Conservation (phyloP, 139 green algal genomes). For the Auxenochlorella pyrenoidosa region DNA sequence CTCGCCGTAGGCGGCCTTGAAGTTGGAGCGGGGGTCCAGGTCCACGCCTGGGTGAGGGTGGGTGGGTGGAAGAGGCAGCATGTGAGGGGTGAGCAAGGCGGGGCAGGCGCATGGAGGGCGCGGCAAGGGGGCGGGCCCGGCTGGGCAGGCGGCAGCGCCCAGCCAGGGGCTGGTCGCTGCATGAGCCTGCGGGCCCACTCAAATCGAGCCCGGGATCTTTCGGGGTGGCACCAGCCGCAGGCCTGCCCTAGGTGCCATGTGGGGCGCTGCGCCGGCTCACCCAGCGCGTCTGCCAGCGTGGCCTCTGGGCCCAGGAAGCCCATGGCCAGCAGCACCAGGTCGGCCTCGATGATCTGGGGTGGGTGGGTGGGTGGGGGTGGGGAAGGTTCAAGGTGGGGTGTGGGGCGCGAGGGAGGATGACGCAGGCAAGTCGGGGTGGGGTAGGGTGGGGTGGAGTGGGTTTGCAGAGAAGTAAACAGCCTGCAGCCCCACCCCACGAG, state of each 20-base stretch:
- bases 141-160: background rate
- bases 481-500: too few relatives aligned
- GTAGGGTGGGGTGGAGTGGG: too few relatives aligned
- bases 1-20: constrained; percentile 92
- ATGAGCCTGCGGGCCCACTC: too few relatives aligned
- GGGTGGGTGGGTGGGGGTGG: background rate
- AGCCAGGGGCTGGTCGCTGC: too few relatives aligned
- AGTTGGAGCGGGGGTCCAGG: constrained; percentile 92
- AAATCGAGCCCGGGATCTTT: too few relatives aligned
- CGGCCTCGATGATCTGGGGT: constrained; percentile 73
- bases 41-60: constrained; percentile 61
- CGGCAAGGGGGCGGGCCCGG: too few relatives aligned
- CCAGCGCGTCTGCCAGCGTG: constrained; percentile 74
- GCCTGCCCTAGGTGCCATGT: too few relatives aligned
- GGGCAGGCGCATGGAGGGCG: background rate
- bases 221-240: too few relatives aligned
- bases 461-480: too few relatives aligned
- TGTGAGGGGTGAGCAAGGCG: background rate
- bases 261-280: constrained; percentile 5
- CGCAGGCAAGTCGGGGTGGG: too few relatives aligned
- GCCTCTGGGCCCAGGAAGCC: constrained; percentile 96
- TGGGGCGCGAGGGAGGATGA: background rate
- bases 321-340: constrained; percentile 96
- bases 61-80: background rate
- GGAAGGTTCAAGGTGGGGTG: background rate